These are phyloP conservation scores for Salvia miltiorrhiza DNA, from an alignment of 257 asterid genomes.

Conservation along the genomic window DNA sequence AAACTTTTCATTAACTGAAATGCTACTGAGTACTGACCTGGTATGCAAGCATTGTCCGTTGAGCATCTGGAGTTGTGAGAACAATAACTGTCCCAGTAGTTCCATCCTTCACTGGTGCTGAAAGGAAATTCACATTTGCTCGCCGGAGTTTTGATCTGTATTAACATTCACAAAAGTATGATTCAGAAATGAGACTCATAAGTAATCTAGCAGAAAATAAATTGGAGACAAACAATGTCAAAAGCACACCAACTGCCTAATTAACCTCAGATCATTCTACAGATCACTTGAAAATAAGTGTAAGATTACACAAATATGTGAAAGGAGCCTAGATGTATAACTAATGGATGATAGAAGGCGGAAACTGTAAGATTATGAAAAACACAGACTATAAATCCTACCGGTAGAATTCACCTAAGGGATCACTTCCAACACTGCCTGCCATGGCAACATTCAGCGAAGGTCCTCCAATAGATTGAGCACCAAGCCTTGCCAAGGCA, in stretches of 20 bases:
- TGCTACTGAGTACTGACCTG: slow-evolving; percentile 54
- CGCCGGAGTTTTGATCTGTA: slow-evolving; percentile 82
- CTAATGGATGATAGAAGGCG: slow-evolving; percentile 17
- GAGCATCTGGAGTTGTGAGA: slow-evolving; percentile 94
- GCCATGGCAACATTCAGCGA: slow-evolving; percentile 81
- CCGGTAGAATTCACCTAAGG: slow-evolving; percentile 94
- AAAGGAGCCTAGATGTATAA: slow-evolving; percentile 35
- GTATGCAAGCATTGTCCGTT: slow-evolving; percentile 94
- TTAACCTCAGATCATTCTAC: not conserved
- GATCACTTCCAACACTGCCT: slow-evolving; percentile 97
- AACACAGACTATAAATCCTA: slow-evolving; percentile 12
- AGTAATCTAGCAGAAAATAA: not conserved
- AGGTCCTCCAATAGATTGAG: slow-evolving; percentile 62
- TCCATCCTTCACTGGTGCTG: slow-evolving; percentile 82
- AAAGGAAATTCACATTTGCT: slow-evolving; percentile 88
- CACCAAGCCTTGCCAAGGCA: slow-evolving; percentile 97
- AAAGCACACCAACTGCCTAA: not conserved
- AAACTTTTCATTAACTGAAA: not conserved
- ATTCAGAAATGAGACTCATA: slow-evolving; percentile 7
- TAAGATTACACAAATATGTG: not conserved
- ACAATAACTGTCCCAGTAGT: slow-evolving; percentile 97
- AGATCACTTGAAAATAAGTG: not conserved
- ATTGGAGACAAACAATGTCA: not conserved
- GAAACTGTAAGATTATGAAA: not conserved
- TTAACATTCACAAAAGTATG: slow-evolving; percentile 1